phyloP scores from a whole-genome alignment of 768 basidiomycete genomes.

The Lactifluus subvellereus region DNA sequence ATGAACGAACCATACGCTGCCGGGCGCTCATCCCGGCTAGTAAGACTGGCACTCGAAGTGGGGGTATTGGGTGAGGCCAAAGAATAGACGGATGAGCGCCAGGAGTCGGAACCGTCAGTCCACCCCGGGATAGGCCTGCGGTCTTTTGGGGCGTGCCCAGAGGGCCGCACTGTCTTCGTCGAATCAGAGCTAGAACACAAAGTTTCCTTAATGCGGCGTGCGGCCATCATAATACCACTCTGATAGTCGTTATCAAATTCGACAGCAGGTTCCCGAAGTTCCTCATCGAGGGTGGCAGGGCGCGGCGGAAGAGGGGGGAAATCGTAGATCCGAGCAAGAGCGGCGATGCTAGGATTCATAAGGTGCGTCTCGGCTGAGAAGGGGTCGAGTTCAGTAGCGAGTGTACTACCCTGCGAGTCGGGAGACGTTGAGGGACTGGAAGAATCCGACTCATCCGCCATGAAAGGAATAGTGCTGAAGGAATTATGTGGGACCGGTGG shows the following conservation, averaged over 20 bases:
- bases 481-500: slow-evolving; percentile 41
- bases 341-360: slow-evolving; percentile 30
- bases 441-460: slow-evolving; percentile 29
- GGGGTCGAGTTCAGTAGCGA: slow-evolving; percentile 17
- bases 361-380: slow-evolving; percentile 22
- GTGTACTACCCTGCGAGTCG: slow-evolving; percentile 18
- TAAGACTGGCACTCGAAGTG: slow-evolving; percentile 23
- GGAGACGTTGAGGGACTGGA: slow-evolving; percentile 27
- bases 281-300: slow-evolving; percentile 37
- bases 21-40: slow-evolving; percentile 30
- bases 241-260: slow-evolving; percentile 38
- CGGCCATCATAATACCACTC: slow-evolving; percentile 67
- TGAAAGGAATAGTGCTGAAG: slow-evolving; percentile 27
- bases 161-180: slow-evolving; percentile 27
- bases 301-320: slow-evolving; percentile 53
- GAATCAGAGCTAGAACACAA: slow-evolving; percentile 38
- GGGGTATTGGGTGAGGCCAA: slow-evolving; percentile 39
- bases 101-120: slow-evolving; percentile 61
- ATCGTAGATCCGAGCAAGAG: slow-evolving; percentile 38
- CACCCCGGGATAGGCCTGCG: slow-evolving; percentile 53
- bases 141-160: slow-evolving; percentile 29
- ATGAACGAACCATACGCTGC: slow-evolving; percentile 42
- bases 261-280: slow-evolving; percentile 22
- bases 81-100: slow-evolving; percentile 61
- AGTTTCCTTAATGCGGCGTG: slow-evolving; percentile 46